A percentile compares a stretch with the other conserved stretches of the same genome.
phyloP scores from a whole-genome alignment of 306 rosid species.

The Cotoneaster glaucophyllus region DNA sequence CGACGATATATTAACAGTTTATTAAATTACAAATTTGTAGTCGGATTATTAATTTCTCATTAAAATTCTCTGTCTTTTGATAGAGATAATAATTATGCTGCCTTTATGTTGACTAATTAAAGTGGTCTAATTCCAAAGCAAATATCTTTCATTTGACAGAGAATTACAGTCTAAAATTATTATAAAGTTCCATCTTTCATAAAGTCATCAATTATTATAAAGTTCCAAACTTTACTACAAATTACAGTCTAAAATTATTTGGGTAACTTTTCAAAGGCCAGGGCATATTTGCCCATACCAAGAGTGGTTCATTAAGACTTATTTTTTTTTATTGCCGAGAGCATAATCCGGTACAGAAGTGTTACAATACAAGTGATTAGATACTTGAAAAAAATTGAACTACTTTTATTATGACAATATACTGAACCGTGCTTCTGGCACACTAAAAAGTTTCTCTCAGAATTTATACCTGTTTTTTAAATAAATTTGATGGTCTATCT shows the following conservation, averaged over 20 bases:
- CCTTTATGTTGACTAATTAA: constrained; percentile 1
- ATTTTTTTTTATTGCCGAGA: no score
- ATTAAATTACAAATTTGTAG: no score
- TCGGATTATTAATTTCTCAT: background rate
- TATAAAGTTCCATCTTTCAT: no score
- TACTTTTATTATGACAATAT: no score
- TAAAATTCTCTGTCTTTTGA: background rate
- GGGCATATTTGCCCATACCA: background rate
- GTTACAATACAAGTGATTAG: no score
- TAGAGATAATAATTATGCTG: background rate
- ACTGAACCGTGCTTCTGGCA: fast-evolving
- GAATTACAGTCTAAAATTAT: no score
- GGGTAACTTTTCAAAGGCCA: background rate
- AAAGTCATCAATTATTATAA: constrained; percentile 34
- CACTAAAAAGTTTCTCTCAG: no score
- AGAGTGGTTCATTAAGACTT: no score
- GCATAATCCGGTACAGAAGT: fast-evolving
- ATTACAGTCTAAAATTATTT: constrained; percentile 13
- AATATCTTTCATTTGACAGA: no score
- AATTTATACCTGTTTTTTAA: background rate
- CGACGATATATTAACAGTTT: no score
- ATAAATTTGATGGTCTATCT: background rate
- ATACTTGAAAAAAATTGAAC: no score
- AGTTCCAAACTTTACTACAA: constrained; percentile 16
- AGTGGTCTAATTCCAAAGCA: background rate